These are phyloP conservation scores for Pugionium dolabratum DNA, from an alignment of 345 rosid species.

Conservation along the genomic window DNA sequence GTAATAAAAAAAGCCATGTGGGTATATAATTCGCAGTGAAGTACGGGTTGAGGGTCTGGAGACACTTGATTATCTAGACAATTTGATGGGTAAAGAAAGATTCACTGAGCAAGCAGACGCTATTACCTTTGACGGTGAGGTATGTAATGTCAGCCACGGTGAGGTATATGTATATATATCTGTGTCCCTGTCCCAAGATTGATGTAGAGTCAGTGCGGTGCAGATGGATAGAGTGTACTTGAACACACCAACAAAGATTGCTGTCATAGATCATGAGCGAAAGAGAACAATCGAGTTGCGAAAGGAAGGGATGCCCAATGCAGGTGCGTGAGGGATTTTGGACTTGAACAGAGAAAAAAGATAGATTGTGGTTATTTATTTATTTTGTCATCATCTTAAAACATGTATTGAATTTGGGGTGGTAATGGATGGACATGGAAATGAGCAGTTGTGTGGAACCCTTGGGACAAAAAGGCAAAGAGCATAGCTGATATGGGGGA, in stretches of 20 bases:
- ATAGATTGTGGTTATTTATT: too few species aligned
- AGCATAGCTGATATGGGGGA: conserved; percentile 79
- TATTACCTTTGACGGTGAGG: conserved; percentile 92
- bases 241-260: conserved; percentile 90
- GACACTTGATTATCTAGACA: conserved; percentile 92
- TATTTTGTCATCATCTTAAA: not conserved
- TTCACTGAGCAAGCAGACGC: conserved; percentile 98
- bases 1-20: conserved; percentile 1
- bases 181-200: not conserved
- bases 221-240: conserved; percentile 84
- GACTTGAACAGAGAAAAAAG: not conserved
- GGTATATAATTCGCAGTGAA: conserved; percentile 68
- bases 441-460: conserved; percentile 85
- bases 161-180: too few species aligned
- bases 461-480: conserved; percentile 90
- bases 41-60: conserved; percentile 97
- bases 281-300: conserved; percentile 86
- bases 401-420: not conserved
- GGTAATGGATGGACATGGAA: conserved; percentile 19
- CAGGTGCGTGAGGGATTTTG: conserved; percentile 47
- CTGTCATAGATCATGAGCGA: conserved; percentile 92
- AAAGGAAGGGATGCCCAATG: conserved; percentile 87
- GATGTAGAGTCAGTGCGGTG: conserved; percentile 13
- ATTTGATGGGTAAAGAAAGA: conserved; percentile 63
- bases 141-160: conserved; percentile 33